A percentile compares a stretch with the other conserved stretches of the same genome.
phyloP scores from a whole-genome alignment of 1,284 basidiomycete genomes.

The Ganoderma boninense region DNA sequence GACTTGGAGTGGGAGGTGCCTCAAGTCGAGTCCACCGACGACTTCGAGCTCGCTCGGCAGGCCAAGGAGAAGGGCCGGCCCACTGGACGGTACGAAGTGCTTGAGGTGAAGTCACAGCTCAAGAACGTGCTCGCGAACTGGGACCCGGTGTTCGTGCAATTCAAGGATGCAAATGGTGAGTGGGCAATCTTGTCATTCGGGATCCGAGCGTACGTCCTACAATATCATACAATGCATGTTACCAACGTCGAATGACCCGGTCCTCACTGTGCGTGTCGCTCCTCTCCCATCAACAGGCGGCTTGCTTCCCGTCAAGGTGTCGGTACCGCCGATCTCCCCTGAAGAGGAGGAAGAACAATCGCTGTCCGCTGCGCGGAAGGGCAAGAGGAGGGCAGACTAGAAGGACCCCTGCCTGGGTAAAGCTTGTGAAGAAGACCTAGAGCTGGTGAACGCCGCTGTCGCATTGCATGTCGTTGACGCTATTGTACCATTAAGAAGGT shows the following conservation, averaged over 20 bases:
- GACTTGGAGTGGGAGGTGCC: conserved; percentile 48
- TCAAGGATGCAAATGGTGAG: conserved; percentile 65
- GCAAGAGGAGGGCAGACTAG: conserved; percentile 54
- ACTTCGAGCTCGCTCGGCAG: conserved; percentile 72
- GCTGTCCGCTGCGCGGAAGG: conserved; percentile 44
- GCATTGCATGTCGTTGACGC: background rate
- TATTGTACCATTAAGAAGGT: background rate
- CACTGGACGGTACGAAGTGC: conserved; percentile 58
- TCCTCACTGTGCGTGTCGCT: conserved; percentile 10
- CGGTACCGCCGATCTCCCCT: conserved; percentile 48
- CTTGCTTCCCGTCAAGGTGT: conserved; percentile 53
- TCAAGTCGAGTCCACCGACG: conserved; percentile 49
- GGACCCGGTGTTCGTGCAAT: conserved; percentile 73
- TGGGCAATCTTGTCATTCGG: conserved; percentile 15
- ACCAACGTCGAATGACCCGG: background rate
- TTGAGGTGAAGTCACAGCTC: conserved; percentile 55
- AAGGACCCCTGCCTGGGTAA: background rate
- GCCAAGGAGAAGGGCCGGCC: conserved; percentile 58
- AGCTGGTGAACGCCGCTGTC: background rate
- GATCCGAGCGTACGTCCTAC: background rate
- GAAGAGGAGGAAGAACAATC: conserved; percentile 54
- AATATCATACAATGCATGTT: conserved; percentile 3
- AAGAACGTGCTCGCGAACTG: conserved; percentile 64
- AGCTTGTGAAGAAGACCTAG: background rate
- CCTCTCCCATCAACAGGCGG: conserved; percentile 42